These are phyloP conservation scores for Cryptococcus sp. DNA, from an alignment of 1,284 basidiomycete species.

Conservation along the genomic window DNA sequence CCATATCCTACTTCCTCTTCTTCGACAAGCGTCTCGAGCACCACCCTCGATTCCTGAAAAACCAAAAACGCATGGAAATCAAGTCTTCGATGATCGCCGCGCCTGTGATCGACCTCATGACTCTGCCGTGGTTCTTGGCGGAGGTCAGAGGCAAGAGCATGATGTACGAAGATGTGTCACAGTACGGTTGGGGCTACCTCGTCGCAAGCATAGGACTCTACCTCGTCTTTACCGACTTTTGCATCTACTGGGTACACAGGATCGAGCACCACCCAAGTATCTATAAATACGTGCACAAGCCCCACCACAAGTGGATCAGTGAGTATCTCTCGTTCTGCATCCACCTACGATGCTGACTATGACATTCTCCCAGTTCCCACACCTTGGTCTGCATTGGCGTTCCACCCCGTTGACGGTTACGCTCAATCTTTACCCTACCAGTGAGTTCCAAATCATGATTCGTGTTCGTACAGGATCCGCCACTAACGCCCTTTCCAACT, in stretches of 20 bases:
- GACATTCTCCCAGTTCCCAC: constrained; percentile 71
- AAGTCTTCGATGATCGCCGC: constrained; percentile 72
- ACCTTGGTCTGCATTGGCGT: constrained; percentile 94
- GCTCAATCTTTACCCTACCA: constrained; percentile 94
- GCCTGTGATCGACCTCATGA: constrained; percentile 75
- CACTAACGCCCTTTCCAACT: neutral
- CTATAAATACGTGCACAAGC: constrained; percentile 92
- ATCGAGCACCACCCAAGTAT: constrained; percentile 79
- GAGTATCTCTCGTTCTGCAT: constrained; percentile 46
- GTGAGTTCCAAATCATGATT: constrained; percentile 22
- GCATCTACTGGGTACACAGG: constrained; percentile 95
- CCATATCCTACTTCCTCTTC: constrained; percentile 77
- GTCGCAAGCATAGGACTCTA: constrained; percentile 60
- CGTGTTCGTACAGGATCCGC: neutral
- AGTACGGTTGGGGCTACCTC: constrained; percentile 57
- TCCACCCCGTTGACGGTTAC: constrained; percentile 96
- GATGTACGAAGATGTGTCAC: constrained; percentile 74
- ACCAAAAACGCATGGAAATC: constrained; percentile 83
- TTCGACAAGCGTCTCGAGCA: constrained; percentile 97
- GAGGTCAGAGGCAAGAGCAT: constrained; percentile 85
- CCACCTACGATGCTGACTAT: constrained; percentile 1
- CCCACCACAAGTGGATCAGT: constrained; percentile 98
- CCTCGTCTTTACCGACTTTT: constrained; percentile 86
- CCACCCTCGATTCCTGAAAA: constrained; percentile 88
- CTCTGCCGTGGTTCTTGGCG: constrained; percentile 88